These are phyloP conservation scores for Knoxia roxburghii DNA, from an alignment of 257 asterid species.

Conservation along the genomic window DNA sequence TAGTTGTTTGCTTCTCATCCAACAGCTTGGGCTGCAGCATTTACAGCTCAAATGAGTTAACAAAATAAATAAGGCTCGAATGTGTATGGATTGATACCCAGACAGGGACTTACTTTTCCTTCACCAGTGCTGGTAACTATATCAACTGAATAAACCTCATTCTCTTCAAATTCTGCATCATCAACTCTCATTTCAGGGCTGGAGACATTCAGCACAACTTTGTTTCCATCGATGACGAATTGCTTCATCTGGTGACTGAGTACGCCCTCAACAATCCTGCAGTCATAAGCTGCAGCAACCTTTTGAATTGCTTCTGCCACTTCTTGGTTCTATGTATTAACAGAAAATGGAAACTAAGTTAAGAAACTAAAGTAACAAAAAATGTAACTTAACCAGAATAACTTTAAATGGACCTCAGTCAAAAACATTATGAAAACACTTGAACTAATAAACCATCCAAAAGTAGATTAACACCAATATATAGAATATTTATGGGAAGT, in stretches of 20 bases:
- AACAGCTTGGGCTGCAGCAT: slow-evolving; percentile 66
- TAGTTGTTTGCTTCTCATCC: slow-evolving; percentile 94
- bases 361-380: neutral
- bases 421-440: neutral
- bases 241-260: slow-evolving; percentile 94
- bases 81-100: neutral
- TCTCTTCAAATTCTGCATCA: slow-evolving; percentile 93
- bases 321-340: slow-evolving; percentile 52
- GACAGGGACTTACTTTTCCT: slow-evolving; percentile 56
- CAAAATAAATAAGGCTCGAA: neutral
- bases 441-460: neutral
- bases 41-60: slow-evolving; percentile 42
- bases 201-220: slow-evolving; percentile 70
- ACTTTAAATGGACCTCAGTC: neutral
- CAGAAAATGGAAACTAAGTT: neutral
- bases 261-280: slow-evolving; percentile 93
- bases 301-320: slow-evolving; percentile 79
- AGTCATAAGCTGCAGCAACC: slow-evolving; percentile 93
- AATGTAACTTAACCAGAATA: neutral
- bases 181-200: slow-evolving; percentile 83
- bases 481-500: too few relatives aligned
- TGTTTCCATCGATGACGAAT: slow-evolving; percentile 91
- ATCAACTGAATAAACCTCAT: slow-evolving; percentile 74
- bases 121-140: slow-evolving; percentile 92
- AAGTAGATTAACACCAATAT: too few relatives aligned